Conservation (phyloP, 768 basidiomycete species). For the Hericium rajendrae region DNA sequence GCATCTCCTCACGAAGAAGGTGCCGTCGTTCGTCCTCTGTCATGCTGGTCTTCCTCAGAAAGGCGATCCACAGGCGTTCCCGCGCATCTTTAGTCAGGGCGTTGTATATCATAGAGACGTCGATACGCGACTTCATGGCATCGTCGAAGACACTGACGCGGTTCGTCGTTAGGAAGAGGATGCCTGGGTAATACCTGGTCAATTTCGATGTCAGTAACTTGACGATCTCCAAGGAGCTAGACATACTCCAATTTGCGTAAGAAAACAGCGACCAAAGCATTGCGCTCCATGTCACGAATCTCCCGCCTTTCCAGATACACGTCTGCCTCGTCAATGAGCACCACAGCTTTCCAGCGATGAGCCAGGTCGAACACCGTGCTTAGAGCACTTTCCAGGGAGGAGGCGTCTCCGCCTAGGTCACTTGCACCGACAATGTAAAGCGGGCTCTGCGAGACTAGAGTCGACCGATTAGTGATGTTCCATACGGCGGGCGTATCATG, state of each 20-base stretch:
- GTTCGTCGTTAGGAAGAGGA: slow-evolving; percentile 32
- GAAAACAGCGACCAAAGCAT: slow-evolving; percentile 28
- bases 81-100: slow-evolving; percentile 44
- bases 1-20: neutral
- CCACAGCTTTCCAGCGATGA: slow-evolving; percentile 25
- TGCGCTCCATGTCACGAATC: slow-evolving; percentile 18
- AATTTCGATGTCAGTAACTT: too few relatives aligned
- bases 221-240: too few relatives aligned
- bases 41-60: neutral
- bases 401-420: neutral
- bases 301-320: slow-evolving; percentile 24
- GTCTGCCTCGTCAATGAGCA: slow-evolving; percentile 29
- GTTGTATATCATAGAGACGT: slow-evolving; percentile 44
- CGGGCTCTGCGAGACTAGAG: neutral
- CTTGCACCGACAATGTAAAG: neutral
- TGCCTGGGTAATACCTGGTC: slow-evolving; percentile 22
- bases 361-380: slow-evolving; percentile 20
- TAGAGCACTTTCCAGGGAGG: neutral
- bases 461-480: too few relatives aligned
- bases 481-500: neutral
- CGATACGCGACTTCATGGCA: slow-evolving; percentile 22
- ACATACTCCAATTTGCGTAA: slow-evolving; percentile 25
- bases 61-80: neutral
- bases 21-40: neutral
- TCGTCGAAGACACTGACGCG: slow-evolving; percentile 29